A percentile compares a stretch with the other conserved stretches of the same genome.
Evolutionary conservation across 2,329 filamentous ascomycete species (phyloP).

Genomic region (Exophiala dermatitidis): DNA sequence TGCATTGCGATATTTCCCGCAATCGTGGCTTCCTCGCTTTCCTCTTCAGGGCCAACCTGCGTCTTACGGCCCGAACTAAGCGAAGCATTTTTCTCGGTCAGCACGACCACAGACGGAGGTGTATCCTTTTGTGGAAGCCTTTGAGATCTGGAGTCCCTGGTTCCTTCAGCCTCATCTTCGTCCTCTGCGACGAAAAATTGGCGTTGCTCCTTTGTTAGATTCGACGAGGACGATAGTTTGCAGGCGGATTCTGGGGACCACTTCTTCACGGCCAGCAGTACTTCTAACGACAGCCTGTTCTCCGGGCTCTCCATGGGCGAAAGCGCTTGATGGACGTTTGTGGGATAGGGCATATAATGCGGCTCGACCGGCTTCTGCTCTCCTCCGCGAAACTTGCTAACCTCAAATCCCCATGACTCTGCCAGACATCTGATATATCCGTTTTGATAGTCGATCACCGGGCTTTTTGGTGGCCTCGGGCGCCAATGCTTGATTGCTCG

Average conservation of each 20-base stretch:
- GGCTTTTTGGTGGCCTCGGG: conserved; percentile 31
- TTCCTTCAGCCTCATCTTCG: not conserved
- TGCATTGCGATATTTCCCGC: no score
- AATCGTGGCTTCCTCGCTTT: no score
- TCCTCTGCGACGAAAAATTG: not conserved
- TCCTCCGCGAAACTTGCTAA: conserved; percentile 7
- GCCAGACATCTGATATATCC: conserved; percentile 8
- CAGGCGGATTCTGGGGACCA: conserved; percentile 5
- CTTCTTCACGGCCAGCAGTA: conserved; percentile 11
- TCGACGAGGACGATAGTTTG: not conserved
- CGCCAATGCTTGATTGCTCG: conserved; percentile 45
- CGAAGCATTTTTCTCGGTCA: no score
- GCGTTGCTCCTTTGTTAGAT: not conserved
- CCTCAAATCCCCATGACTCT: conserved; percentile 5
- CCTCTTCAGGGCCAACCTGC: no score
- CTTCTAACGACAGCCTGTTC: conserved; percentile 11
- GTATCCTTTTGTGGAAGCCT: not conserved
- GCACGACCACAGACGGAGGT: no score
- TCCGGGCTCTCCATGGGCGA: conserved; percentile 12
- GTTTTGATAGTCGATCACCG: conserved; percentile 19
- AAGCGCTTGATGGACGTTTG: conserved; percentile 19
- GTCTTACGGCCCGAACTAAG: no score
- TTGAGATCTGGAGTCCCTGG: not conserved
- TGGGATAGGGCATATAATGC: conserved; percentile 28
- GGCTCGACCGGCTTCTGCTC: conserved; percentile 17